Conservation (phyloP, 805 yeast species). For the Phaffomyces opuntiae region DNA sequence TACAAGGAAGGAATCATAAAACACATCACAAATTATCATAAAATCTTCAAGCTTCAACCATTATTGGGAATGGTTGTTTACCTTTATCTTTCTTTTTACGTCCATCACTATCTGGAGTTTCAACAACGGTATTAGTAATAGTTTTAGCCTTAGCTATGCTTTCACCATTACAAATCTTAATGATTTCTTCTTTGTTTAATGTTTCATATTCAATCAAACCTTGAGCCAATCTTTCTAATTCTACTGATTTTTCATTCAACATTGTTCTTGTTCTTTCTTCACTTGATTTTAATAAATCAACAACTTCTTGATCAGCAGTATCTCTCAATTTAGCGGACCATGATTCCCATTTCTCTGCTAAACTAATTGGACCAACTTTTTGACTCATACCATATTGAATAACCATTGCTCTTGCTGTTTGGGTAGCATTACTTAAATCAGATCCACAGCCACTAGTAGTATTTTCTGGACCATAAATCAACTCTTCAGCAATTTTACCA, state of each 20-base stretch:
- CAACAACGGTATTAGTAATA: conserved; percentile 69
- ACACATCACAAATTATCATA: neutral
- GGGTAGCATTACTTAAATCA: conserved; percentile 84
- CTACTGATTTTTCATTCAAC: conserved; percentile 53
- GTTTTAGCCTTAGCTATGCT: conserved; percentile 59
- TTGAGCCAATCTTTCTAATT: conserved; percentile 81
- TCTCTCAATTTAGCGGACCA: conserved; percentile 90
- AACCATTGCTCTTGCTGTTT: conserved; percentile 94
- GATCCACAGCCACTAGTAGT: conserved; percentile 95
- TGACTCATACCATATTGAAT: conserved; percentile 96
- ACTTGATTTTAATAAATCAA: conserved; percentile 63
- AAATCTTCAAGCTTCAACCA: conserved; percentile 17
- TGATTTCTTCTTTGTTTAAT: conserved; percentile 84
- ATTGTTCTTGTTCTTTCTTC: conserved; percentile 74
- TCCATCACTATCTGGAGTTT: conserved; percentile 41
- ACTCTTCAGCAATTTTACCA: conserved; percentile 95
- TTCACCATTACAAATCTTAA: conserved; percentile 77
- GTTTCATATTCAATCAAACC: conserved; percentile 96
- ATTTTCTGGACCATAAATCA: conserved; percentile 83
- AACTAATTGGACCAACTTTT: conserved; percentile 83
- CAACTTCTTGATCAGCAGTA: conserved; percentile 88
- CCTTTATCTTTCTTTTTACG: conserved; percentile 29
- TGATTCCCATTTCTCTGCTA: conserved; percentile 86
- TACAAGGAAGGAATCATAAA: conserved; percentile 3
- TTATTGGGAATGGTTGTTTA: conserved; percentile 24